Conservation (phyloP, 208 protist genomes). For the Acanthamoeba sp. region DNA sequence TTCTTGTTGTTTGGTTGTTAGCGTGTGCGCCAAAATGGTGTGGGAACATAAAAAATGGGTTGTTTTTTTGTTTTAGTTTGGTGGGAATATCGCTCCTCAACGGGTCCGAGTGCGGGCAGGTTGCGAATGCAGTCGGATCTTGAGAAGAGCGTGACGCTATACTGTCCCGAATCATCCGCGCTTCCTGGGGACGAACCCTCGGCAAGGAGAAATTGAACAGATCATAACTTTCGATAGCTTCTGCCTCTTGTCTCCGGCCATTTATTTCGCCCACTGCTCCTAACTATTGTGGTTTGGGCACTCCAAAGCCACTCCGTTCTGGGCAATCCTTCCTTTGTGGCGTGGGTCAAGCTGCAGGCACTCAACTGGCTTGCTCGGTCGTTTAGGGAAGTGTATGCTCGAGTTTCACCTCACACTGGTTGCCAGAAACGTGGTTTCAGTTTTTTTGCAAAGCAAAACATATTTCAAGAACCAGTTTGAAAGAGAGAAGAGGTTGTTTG, state of each 20-base stretch:
- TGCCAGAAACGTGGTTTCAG: too few species aligned
- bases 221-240: neutral
- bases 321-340: too few species aligned
- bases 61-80: neutral
- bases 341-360: too few species aligned
- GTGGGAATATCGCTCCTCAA: conserved; percentile 26
- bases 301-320: too few species aligned
- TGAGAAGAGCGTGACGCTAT: conserved; percentile 5
- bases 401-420: too few species aligned
- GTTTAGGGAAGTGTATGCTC: too few species aligned
- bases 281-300: neutral
- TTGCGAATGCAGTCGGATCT: neutral
- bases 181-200: neutral
- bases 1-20: too few species aligned
- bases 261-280: neutral
- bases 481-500: neutral
- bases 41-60: neutral
- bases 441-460: too few species aligned
- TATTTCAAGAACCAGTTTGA: too few species aligned
- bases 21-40: too few species aligned
- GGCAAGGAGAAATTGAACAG: conserved; percentile 36
- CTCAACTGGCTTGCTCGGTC: too few species aligned
- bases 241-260: neutral
- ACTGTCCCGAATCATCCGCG: conserved; percentile 65
- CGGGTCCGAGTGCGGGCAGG: neutral